Percentiles rank a stretch among this genome's conserved stretches.
Conservation (phyloP, 306 rosid genomes). For the Prunus kanzakura region DNA sequence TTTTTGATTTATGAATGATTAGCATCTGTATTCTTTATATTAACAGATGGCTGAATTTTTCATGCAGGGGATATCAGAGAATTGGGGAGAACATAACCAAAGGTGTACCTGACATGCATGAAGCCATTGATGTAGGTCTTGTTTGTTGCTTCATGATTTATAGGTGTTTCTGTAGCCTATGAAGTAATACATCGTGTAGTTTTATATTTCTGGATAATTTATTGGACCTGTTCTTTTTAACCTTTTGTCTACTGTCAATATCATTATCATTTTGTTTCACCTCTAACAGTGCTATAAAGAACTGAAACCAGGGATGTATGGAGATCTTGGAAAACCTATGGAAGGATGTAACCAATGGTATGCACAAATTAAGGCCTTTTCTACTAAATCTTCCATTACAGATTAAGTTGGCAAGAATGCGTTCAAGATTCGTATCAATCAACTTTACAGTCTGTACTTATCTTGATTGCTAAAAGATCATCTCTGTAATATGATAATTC, state of each 20-base stretch:
- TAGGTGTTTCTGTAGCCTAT: too few relatives aligned
- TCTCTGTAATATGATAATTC: background rate
- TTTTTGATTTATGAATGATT: background rate
- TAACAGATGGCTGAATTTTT: conserved; percentile 20
- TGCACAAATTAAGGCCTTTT: conserved; percentile 18
- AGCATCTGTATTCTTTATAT: conserved; percentile 7
- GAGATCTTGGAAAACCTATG: conserved; percentile 77
- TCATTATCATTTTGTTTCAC: conserved; percentile 8
- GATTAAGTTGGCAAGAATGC: background rate
- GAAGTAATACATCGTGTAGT: too few relatives aligned
- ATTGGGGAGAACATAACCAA: conserved; percentile 75
- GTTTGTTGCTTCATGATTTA: too few relatives aligned
- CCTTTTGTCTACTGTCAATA: background rate
- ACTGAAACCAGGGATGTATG: conserved; percentile 72
- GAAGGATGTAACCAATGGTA: conserved; percentile 93
- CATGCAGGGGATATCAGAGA: conserved; percentile 81
- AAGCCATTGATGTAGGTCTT: conserved; percentile 85
- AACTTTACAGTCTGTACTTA: background rate
- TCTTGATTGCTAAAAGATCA: background rate
- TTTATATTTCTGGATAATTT: background rate
- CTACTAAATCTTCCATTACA: background rate
- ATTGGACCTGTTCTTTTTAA: background rate
- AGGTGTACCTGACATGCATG: conserved; percentile 86
- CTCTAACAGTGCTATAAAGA: conserved; percentile 73
- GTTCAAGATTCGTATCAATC: background rate